These are phyloP conservation scores for Coniferiporia sulphurascens DNA, from an alignment of 1,284 basidiomycete species.

Conservation along the genomic window DNA sequence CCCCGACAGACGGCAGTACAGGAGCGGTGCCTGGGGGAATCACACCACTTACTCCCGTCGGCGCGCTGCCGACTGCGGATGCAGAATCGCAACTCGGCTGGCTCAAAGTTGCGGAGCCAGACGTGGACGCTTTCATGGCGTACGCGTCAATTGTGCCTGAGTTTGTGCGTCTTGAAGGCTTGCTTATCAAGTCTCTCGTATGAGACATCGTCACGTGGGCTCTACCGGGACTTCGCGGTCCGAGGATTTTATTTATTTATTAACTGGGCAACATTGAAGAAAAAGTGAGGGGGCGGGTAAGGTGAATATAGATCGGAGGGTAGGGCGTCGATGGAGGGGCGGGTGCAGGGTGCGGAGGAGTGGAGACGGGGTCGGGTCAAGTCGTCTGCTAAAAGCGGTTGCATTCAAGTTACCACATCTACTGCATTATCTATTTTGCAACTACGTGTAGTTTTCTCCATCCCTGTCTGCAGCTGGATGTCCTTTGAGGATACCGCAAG, in stretches of 20 bases:
- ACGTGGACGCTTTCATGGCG: slow-evolving; percentile 75
- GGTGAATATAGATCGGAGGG: background rate
- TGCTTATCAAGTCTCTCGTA: slow-evolving; percentile 64
- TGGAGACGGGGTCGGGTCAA: background rate
- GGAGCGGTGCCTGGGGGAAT: slow-evolving; percentile 27
- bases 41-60: slow-evolving; percentile 61
- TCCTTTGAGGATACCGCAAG: background rate
- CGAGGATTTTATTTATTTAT: background rate
- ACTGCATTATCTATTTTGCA: background rate
- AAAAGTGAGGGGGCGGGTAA: background rate
- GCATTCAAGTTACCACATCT: background rate
- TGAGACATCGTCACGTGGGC: slow-evolving; percentile 24
- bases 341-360: background rate
- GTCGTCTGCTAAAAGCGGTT: background rate
- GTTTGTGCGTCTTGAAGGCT: slow-evolving; percentile 68
- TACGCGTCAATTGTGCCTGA: slow-evolving; percentile 83
- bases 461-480: background rate
- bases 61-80: slow-evolving; percentile 63
- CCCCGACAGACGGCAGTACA: background rate
- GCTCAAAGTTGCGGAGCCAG: slow-evolving; percentile 76
- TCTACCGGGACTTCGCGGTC: background rate
- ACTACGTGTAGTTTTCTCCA: background rate
- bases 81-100: slow-evolving; percentile 68
- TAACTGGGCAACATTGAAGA: background rate
- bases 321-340: background rate